Base-by-base conservation (phyloP, 2,329 filamentous ascomycete species). In the Aspergillus caelatus region DNA sequence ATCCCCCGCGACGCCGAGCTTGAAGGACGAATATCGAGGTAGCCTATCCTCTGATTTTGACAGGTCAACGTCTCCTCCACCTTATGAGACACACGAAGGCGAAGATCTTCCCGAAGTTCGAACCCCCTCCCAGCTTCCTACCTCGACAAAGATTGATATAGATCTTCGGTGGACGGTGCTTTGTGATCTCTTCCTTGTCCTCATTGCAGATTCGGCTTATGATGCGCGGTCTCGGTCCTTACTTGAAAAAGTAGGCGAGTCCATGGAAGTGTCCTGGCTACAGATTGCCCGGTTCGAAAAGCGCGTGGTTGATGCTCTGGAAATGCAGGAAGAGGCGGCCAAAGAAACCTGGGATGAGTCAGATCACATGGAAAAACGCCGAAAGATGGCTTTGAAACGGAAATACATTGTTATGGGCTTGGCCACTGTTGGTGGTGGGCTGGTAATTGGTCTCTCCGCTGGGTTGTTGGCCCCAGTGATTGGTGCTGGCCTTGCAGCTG, bases 321-420 rank as follows among this genome's bases (percentile, higher is more conserved):
- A 99, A 78, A 97, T 99, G 93, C 94, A 98, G 79, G 93, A 98
- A 77, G 89, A 91, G 54, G 92, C 93, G 7, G 91, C 93, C 67
- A 96, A 94, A 72, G 95, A 99, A 79, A 97, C 94, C 67, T 99
- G 95, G 95, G 96, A 97, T 69, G 95, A 99, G 77, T 90, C 95
- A 12, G 92, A 96, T 68, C 93, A 98, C 75, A 93, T 98, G 84
- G 93, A 97, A 77, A 86, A 84, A 63, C 88, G 95, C 54, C 86
- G 92, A 58, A 97, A 97, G 76, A 81, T 88, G 73, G 92, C 92
- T 1, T 83, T 94, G 64, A 97, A 91, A 75, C 88, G 88, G 69
- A 89, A 94, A 71, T 93, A 96, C 73, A 89, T 97, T 75, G 91
- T 97, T 81, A 97, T 99, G 94, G 95, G 95, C 11, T 83, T 99